Evolutionary conservation across 2,329 filamentous ascomycete genomes (phyloP), one percentile per base, ranked within the genome.

Genomic region (Arthroderma sp.): DNA sequence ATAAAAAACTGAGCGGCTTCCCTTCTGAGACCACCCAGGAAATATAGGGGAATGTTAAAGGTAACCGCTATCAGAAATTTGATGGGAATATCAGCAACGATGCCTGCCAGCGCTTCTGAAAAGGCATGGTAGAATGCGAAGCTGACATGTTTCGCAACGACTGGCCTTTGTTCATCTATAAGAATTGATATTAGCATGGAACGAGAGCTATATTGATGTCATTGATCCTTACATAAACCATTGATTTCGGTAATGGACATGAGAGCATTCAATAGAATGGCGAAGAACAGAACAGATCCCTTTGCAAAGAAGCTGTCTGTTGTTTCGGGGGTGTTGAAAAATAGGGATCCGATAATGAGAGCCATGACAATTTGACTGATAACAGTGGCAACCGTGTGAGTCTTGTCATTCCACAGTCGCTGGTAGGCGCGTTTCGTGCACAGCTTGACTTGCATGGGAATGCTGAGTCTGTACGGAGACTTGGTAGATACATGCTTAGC

Each of bases 41-140:
- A 94, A 67, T 94, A 94, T 5, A 94, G 66, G 1, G 78, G 73
- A 28, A 88, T 48, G 60, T 94, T 93, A 71, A 94, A 94, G 1
- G 77, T 64, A 47, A 88, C 73, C 1, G 77, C 67, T 52, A 86
- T 87, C 15, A 66, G 41, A 15, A 94, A 66, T 61, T 91, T 94
- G 63, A 87, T 85, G 0, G 88, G 88, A 64, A 95, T 67, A 55
- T 95, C 88, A 46, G 78, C 81, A 22, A 95, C 66, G 76, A 94
- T 89, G 3, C 85, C 89, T 0, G 84, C 80, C 46, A 87, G 72
- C 9, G 87, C 85, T 69, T 95, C 87, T 10, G 86, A 80, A 5
- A 83, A 88, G 0, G 89, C 86, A 59, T 94, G 88, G 53, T 94
- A 94, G 22, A 95, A 74, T 6, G 87, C 86, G 58, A 94, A 95